Evolutionary conservation across 163 green algal species (phyloP), one percentile per base, ranked within the genome.

Genomic region (Scenedesmus sp.): DNA sequence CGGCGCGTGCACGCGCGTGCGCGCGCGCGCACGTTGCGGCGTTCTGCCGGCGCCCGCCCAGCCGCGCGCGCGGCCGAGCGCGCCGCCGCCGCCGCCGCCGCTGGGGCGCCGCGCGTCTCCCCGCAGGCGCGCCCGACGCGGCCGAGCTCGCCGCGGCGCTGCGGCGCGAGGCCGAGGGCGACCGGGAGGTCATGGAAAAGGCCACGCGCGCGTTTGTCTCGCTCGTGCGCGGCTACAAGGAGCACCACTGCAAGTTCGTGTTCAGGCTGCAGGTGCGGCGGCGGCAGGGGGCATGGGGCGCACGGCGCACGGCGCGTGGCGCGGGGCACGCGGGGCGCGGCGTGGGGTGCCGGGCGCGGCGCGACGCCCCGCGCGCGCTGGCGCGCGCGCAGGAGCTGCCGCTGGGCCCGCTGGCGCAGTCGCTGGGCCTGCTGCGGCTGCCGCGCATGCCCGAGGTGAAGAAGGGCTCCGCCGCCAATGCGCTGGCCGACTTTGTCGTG

Each of bases 241-340:
- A 99, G 89, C 96, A 99, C 85, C 92, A 98, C 56, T 98, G 94
- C 91, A 89, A 90, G 63, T 98, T 92, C 83, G 97, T 99, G 22
- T 98, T 99, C 86, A 72, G 91, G 53, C 65, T 95, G 34, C 84
- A 90, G 86, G 83, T 88, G 60, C 4, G 60, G 36, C 17, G 42
- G 14, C 13, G 20, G 58, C 1, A 57, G 48, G 48, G 48, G 1
- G 18, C 1, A 57, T 57, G 1, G 20, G 48, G 18, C 1, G 22
- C 17, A n/a, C 17, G 14, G 47, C 14, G 47, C 14, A 14, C 47
- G 17, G 47, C 14, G 47, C 14, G 17, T 14, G 14, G 47, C 17
- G 47, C 47, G 47, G 47, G 47, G 47, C 47, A 56, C 14, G 47
- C 14, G 47, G 47, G 53, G 7, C 14, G 45, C 45, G 45, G 15